Conservation (phyloP, 768 basidiomycete genomes). For the Tylopilus vinaceipallidus region DNA sequence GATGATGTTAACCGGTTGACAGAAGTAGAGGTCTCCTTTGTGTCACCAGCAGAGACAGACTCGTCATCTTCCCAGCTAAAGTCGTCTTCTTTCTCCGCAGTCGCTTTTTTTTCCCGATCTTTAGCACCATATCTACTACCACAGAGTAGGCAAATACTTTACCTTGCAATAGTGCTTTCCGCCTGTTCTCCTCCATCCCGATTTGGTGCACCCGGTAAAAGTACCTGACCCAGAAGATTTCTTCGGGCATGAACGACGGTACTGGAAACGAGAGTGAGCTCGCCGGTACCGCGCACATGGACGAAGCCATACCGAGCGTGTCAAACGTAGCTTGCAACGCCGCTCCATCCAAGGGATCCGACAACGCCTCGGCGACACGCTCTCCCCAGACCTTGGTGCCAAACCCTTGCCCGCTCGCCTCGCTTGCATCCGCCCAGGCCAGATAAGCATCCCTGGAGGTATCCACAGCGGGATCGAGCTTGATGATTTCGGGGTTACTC, state of each 20-base stretch:
- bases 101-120: conserved; percentile 40
- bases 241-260: conserved; percentile 58
- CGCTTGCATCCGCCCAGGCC: conserved; percentile 59
- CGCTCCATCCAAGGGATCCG: conserved; percentile 50
- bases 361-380: conserved; percentile 47
- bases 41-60: conserved; percentile 17
- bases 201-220: conserved; percentile 89
- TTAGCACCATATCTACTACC: conserved; percentile 1
- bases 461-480: conserved; percentile 72
- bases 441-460: conserved; percentile 51
- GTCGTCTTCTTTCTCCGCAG: conserved; percentile 74
- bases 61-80: conserved; percentile 93
- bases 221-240: conserved; percentile 83
- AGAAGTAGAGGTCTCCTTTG: conserved; percentile 1
- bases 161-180: conserved; percentile 78
- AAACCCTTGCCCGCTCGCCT: conserved; percentile 54
- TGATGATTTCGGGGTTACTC: conserved; percentile 71
- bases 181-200: conserved; percentile 69
- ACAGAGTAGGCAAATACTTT: conserved; percentile 12
- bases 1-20: conserved; percentile 19
- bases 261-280: conserved; percentile 45
- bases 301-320: conserved; percentile 51
- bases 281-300: not conserved
- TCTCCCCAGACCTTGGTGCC: conserved; percentile 50
- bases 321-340: conserved; percentile 53